Evolutionary conservation across 768 basidiomycete species (phyloP).

Genomic region (Chalciporus sphaerocephalus): DNA sequence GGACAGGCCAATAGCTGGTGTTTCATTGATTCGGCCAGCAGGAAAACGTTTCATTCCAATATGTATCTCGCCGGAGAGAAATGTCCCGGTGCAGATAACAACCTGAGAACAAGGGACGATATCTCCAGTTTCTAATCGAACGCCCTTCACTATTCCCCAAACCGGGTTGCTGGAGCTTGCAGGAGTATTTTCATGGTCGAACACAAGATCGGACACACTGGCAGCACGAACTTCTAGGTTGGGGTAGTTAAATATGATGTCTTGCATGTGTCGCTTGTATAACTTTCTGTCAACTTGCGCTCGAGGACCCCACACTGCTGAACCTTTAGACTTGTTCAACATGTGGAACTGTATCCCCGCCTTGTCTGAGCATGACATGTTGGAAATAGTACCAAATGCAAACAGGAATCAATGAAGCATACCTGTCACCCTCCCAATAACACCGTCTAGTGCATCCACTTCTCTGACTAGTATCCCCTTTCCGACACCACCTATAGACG

Average conservation of each 20-base stretch:
- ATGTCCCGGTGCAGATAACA: slow-evolving; percentile 88
- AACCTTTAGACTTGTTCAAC: slow-evolving; percentile 79
- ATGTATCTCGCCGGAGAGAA: slow-evolving; percentile 87
- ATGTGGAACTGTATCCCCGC: slow-evolving; percentile 88
- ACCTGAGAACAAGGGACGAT: slow-evolving; percentile 73
- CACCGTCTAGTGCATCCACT: slow-evolving; percentile 84
- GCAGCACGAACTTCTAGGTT: slow-evolving; percentile 67
- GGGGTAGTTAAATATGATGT: slow-evolving; percentile 56
- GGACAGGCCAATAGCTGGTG: slow-evolving; percentile 70
- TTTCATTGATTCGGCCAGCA: slow-evolving; percentile 72
- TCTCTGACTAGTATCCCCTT: slow-evolving; percentile 91
- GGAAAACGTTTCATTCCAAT: slow-evolving; percentile 77
- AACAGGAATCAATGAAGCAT: slow-evolving; percentile 18
- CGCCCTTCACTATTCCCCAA: slow-evolving; percentile 59
- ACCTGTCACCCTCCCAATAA: slow-evolving; percentile 84
- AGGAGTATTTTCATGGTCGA: slow-evolving; percentile 42
- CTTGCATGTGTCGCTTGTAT: slow-evolving; percentile 82
- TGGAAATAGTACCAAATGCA: background rate
- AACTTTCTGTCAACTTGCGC: slow-evolving; percentile 85
- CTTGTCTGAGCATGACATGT: slow-evolving; percentile 48
- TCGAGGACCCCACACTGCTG: slow-evolving; percentile 88
- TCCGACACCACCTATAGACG: slow-evolving; percentile 87
- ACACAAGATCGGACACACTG: slow-evolving; percentile 74
- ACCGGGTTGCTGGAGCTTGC: slow-evolving; percentile 22
- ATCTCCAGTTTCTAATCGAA: slow-evolving; percentile 71